Conservation (phyloP, 495 filamentous ascomycete genomes). For the Recurvomyces mirabilis region DNA sequence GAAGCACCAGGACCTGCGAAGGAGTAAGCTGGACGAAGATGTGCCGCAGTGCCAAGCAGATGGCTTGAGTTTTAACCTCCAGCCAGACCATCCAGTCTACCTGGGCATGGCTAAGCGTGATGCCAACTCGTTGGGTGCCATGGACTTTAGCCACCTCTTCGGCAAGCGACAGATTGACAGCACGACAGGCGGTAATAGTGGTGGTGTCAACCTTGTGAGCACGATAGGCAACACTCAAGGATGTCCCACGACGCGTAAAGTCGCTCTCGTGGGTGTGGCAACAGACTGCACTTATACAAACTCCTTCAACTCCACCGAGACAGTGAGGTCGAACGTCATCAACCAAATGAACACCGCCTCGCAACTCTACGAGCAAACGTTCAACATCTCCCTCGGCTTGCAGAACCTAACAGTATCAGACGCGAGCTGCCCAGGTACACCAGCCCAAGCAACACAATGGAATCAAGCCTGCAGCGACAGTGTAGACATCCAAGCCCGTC, state of each 20-base stretch:
- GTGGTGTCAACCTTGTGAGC: conserved; percentile 65
- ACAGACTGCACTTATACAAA: conserved; percentile 82
- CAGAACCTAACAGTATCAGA: conserved; percentile 71
- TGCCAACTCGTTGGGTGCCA: conserved; percentile 39
- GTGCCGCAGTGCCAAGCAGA: conserved; percentile 49
- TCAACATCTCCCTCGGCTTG: conserved; percentile 88
- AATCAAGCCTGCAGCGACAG: conserved; percentile 59
- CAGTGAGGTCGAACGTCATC: conserved; percentile 62
- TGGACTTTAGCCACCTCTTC: conserved; percentile 46
- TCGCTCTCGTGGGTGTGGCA: conserved; percentile 83
- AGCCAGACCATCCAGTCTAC: conserved; percentile 57
- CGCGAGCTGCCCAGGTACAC: conserved; percentile 51
- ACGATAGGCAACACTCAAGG: conserved; percentile 75
- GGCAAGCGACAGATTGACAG: conserved; percentile 45
- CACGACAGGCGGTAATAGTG: conserved; percentile 58
- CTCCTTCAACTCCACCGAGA: conserved; percentile 50
- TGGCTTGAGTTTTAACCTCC: conserved; percentile 55
- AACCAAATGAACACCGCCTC: conserved; percentile 78
- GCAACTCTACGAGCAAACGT: conserved; percentile 71
- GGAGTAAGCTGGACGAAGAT: conserved; percentile 18
- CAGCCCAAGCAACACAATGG: conserved; percentile 59
- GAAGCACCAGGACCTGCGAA: conserved; percentile 38
- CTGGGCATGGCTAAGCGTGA: conserved; percentile 32
- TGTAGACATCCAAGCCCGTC: conserved; percentile 60
- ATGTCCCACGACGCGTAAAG: conserved; percentile 77